Evolutionary conservation across 2,329 filamentous ascomycete species (phyloP), one percentile per base, ranked within the genome.

Genomic region (Trichoderma atroviride): DNA sequence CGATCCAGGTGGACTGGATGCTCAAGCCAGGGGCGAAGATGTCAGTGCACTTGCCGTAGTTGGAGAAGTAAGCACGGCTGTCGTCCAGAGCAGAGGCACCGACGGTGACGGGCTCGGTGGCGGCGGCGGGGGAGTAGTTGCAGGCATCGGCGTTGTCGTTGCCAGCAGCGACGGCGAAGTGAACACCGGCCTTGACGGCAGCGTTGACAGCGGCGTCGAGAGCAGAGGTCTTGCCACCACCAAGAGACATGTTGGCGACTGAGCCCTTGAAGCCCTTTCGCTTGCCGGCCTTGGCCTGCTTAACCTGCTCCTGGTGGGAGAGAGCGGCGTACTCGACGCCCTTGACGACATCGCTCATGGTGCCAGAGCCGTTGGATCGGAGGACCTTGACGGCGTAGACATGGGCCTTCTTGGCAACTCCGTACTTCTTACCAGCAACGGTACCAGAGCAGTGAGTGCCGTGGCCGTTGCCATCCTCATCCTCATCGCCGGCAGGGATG

Each of bases 61-160:
- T 99, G 89, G 96, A 99, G 90, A 99, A 99, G 89, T 98, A 99
- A 74, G 96, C 96, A 83, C 96, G 95, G 87, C 93, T 93, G 80
- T 99, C 96, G 78, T 91, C 89, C 71, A 99, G 89, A 75, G 93
- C 96, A 57, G 94, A 97, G 74, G 96, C 96, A 83, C 95, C 96
- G 73, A 99, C 96, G 70, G 96, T 99, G 80, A 99, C 89, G 74
- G 96, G 94, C 78, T 96, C 93, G 77, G 89, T 86, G 75, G 96
- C 94, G 73, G 95, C 92, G 77, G 96, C 96, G 71, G 96, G 96
- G 52, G 96, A 99, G 89, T 98, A 99, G 87, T 96, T 96, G 91
- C 96, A 99, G 70, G 96, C 96, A 83, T 99, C 94, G 73, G 95
- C 93, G 79, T 99, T 98, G 84, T 99, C 96, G 81, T 99, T 99